Evolutionary conservation across 2,329 filamentous ascomycete species (phyloP).

Genomic region (Trichoderma koningii): DNA sequence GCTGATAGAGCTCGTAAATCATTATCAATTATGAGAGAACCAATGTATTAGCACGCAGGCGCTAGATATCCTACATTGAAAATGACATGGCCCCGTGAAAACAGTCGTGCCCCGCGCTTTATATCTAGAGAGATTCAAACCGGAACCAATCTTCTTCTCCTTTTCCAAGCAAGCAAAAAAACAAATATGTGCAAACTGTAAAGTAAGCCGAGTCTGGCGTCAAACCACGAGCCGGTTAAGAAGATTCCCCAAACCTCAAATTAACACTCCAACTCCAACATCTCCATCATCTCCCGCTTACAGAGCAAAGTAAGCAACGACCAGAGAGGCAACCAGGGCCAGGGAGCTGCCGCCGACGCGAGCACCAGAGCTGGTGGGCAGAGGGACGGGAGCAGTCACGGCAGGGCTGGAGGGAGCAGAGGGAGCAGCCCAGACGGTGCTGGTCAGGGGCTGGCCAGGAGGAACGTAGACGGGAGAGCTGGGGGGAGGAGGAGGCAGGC

Average conservation of each 20-base stretch:
- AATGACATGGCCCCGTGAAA: conserved; percentile 18
- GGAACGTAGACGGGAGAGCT: conserved; percentile 34
- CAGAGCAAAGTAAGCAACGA: conserved; percentile 47
- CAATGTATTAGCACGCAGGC: conserved; percentile 26
- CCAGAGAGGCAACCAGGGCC: conserved; percentile 45
- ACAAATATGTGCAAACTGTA: conserved; percentile 35
- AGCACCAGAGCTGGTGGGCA: conserved; percentile 34
- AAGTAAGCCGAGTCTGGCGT: conserved; percentile 29
- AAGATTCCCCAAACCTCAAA: background rate
- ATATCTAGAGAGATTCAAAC: conserved; percentile 19
- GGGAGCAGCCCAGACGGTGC: conserved; percentile 31
- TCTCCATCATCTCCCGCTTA: conserved; percentile 37
- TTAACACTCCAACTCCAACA: background rate
- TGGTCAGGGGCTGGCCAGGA: conserved; percentile 29
- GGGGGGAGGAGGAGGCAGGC: conserved; percentile 33
- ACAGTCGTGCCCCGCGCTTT: conserved; percentile 19
- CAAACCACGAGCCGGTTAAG: conserved; percentile 3
- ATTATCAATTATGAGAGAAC: conserved; percentile 26
- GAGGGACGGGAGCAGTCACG: conserved; percentile 32
- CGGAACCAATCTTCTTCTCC: conserved; percentile 29
- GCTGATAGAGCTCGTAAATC: conserved; percentile 12
- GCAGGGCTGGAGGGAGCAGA: conserved; percentile 33
- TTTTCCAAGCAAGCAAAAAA: conserved; percentile 33
- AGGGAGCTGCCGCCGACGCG: conserved; percentile 44
- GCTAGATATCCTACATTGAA: conserved; percentile 28